Base-by-base conservation (phyloP, 225 moss, liverwort and hornwort genomes). In the Thuidium tamariscinum region DNA sequence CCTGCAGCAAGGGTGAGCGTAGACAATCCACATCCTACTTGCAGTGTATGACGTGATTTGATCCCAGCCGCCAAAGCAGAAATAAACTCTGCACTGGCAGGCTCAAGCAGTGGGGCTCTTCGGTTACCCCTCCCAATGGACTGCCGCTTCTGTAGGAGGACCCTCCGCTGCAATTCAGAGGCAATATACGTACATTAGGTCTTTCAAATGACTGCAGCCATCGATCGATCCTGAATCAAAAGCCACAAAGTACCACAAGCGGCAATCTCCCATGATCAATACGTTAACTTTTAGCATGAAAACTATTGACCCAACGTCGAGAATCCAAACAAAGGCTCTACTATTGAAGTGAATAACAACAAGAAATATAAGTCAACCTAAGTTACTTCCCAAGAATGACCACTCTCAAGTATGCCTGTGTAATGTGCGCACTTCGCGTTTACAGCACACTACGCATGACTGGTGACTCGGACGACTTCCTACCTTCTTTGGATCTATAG, bases 11-110 rank as follows among this genome's bases (percentile, higher is more conserved):
- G 93, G 52, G 95, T 91, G 68, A 95, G 86, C 42, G 95, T 93
- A 66, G 95, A 95, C 77, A 95, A 77, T 69, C 95, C 95, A 88
- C 95, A 95, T 84, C 95, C 95, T 85, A 95, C 81, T 85, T 95
- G 95, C 77, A 95, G 59, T 51, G 91, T 95, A 87, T 93, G 95
- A 68, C 89, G 95, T 77, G 95, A 91, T 74, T 93, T 95, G 83
- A 91, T 92, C 46, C 95, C 95, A 81, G 95, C 95, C 36, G 95
- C 95, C 85, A 95, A 82, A 60, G 95, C 95, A 88, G 95, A 90
- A 78, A 95, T 89, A 83, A 95, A 93, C 84, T 95, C 95, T 80
- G 95, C 95, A 83, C 93, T 93, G 27, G 92, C 88, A 86, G 93
- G 95, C 86, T 95, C 95, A 64, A 95, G 86, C 55, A 95, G 82